Evolutionary conservation across 768 basidiomycete species (phyloP).

Genomic region (Tubosaeta sp.): DNA sequence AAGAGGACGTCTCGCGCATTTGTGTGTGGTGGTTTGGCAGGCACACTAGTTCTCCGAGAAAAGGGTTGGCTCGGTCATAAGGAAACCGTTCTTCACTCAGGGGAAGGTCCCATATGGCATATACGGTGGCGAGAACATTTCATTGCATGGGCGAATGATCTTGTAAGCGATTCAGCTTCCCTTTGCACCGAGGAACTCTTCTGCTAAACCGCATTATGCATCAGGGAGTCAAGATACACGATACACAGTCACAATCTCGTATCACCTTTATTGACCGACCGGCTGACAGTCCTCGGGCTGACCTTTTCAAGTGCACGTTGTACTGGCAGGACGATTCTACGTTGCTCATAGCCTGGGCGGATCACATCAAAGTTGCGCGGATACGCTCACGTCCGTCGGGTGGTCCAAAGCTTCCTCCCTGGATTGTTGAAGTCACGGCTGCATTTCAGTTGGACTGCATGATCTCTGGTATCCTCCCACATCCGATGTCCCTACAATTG

Average conservation of each 20-base stretch:
- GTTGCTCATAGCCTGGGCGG: constrained; percentile 90
- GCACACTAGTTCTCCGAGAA: constrained; percentile 81
- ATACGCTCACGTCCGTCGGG: constrained; percentile 59
- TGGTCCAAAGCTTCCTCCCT: constrained; percentile 48
- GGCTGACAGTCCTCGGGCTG: constrained; percentile 79
- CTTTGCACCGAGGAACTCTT: neutral
- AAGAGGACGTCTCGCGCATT: constrained; percentile 73
- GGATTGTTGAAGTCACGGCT: constrained; percentile 83
- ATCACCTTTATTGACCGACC: constrained; percentile 86
- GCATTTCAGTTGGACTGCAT: constrained; percentile 94
- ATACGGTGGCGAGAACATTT: constrained; percentile 80
- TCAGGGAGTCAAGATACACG: constrained; percentile 93
- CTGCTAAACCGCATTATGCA: neutral
- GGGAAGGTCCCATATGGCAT: constrained; percentile 95
- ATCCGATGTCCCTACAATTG: constrained; percentile 42
- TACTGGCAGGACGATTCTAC: constrained; percentile 92
- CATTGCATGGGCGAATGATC: constrained; percentile 96
- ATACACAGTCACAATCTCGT: constrained; percentile 68
- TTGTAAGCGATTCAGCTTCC: constrained; percentile 43
- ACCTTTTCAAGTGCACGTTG: constrained; percentile 90
- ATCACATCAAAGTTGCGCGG: constrained; percentile 85
- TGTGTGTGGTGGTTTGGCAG: constrained; percentile 90
- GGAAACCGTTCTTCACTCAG: constrained; percentile 74
- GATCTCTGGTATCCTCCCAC: constrained; percentile 86
- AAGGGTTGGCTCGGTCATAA: constrained; percentile 97